Conservation (phyloP, 306 rosid genomes). For the Psophocarpus tetragonolobus region DNA sequence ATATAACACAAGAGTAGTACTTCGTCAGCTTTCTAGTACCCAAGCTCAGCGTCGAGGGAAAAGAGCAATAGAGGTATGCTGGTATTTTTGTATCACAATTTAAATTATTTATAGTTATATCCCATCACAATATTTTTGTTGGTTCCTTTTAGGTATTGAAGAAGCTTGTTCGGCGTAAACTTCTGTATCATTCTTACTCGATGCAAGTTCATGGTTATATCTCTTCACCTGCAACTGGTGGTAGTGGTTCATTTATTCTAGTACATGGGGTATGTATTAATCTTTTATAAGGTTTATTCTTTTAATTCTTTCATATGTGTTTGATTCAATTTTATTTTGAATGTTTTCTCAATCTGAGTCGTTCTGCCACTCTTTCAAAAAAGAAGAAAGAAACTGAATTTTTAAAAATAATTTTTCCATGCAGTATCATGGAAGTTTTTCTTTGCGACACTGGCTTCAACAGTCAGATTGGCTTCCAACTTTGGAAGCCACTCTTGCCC, state of each 20-base stretch:
- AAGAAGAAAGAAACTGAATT: background rate
- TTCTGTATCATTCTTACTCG: conserved; percentile 93
- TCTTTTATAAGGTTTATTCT: conserved; percentile 18
- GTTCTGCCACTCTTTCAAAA: background rate
- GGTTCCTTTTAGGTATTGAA: conserved; percentile 65
- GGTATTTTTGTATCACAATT: background rate
- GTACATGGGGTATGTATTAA: conserved; percentile 84
- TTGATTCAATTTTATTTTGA: conserved; percentile 5
- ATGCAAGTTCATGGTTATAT: conserved; percentile 96
- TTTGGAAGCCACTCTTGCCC: conserved; percentile 94
- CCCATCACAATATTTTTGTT: conserved; percentile 10
- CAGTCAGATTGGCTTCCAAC: conserved; percentile 99
- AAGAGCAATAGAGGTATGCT: conserved; percentile 85
- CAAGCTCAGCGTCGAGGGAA: conserved; percentile 96
- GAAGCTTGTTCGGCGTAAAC: conserved; percentile 76
- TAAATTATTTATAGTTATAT: background rate
- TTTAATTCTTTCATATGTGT: conserved; percentile 19
- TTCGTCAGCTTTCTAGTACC: conserved; percentile 72
- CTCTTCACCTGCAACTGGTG: conserved; percentile 60
- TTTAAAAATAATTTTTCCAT: conserved; percentile 11
- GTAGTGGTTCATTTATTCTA: conserved; percentile 67
- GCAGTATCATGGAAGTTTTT: conserved; percentile 98
- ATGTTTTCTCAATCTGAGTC: conserved; percentile 16
- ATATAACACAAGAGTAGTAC: conserved; percentile 75
- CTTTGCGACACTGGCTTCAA: conserved; percentile 96